Conservation (phyloP, 2,329 filamentous ascomycete species). For the Kalmusia sp. region DNA sequence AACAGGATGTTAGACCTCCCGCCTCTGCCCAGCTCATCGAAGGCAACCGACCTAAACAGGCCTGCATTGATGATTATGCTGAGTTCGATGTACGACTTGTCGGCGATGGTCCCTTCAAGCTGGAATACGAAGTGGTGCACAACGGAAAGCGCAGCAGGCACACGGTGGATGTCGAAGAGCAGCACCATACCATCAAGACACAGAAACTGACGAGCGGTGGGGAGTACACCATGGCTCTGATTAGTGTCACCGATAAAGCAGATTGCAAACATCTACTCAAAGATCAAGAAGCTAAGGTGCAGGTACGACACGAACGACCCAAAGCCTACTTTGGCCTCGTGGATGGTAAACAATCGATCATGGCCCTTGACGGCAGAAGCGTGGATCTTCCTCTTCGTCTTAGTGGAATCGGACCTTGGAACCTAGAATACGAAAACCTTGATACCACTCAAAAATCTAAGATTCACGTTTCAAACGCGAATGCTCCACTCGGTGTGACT, state of each 20-base stretch:
- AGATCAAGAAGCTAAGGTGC: constrained; percentile 78
- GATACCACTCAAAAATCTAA: constrained; percentile 56
- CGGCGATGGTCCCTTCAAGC: constrained; percentile 84
- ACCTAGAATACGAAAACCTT: constrained; percentile 74
- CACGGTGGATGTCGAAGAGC: constrained; percentile 67
- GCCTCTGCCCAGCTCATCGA: constrained; percentile 77
- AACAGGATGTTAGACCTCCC: constrained; percentile 92
- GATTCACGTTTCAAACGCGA: constrained; percentile 62
- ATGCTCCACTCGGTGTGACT: constrained; percentile 72
- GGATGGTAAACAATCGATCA: constrained; percentile 77
- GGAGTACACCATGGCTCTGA: constrained; percentile 86
- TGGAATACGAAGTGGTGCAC: constrained; percentile 93
- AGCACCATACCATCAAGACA: constrained; percentile 76
- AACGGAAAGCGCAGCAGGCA: constrained; percentile 82
- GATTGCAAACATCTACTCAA: constrained; percentile 87
- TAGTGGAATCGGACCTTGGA: constrained; percentile 86
- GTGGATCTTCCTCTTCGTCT: constrained; percentile 82
- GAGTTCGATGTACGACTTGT: constrained; percentile 76
- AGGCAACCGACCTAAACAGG: constrained; percentile 63
- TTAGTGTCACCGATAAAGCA: constrained; percentile 83
- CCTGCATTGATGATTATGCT: constrained; percentile 84
- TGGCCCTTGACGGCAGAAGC: constrained; percentile 76
- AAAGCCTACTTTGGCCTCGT: constrained; percentile 85
- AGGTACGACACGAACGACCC: constrained; percentile 86
- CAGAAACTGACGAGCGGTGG: constrained; percentile 78